Evolutionary conservation across 345 rosid species (phyloP).

Genomic region (Camelina sativa): DNA sequence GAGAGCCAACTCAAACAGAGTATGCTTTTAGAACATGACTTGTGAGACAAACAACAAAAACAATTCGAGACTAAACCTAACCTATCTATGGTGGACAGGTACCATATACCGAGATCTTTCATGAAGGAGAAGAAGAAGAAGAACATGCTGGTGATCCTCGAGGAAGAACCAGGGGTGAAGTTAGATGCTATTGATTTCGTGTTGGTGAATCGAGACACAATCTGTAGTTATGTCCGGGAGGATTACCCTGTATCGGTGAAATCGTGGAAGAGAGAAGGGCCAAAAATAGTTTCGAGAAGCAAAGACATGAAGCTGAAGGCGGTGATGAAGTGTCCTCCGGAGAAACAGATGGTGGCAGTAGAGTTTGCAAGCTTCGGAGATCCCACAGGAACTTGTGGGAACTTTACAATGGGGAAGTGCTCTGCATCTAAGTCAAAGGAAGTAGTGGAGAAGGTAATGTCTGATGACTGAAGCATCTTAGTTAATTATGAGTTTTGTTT

Average conservation of each 20-base stretch:
- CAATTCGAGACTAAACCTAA: neutral
- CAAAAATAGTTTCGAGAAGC: conserved; percentile 30
- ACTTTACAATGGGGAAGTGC: conserved; percentile 57
- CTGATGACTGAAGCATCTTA: neutral
- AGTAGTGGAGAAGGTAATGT: conserved; percentile 61
- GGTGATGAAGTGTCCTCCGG: conserved; percentile 51
- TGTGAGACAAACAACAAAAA: neutral
- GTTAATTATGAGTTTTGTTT: neutral
- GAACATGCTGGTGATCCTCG: conserved; percentile 72
- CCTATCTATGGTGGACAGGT: conserved; percentile 31
- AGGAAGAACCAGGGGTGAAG: conserved; percentile 60
- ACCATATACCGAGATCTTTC: conserved; percentile 79
- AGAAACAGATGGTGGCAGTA: conserved; percentile 53
- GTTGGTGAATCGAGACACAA: conserved; percentile 65
- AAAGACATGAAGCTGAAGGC: conserved; percentile 52
- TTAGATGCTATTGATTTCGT: conserved; percentile 57
- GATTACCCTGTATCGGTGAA: conserved; percentile 56
- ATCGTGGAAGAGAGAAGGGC: conserved; percentile 52
- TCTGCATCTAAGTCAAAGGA: conserved; percentile 51
- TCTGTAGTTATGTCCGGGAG: conserved; percentile 64
- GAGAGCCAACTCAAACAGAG: conserved; percentile 68
- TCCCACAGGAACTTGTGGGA: conserved; percentile 68
- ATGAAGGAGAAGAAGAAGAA: conserved; percentile 50
- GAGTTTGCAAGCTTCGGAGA: conserved; percentile 84
- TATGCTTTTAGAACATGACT: neutral